These are phyloP conservation scores for Tulasnella calospora DNA, from an alignment of 768 basidiomycete species.

Conservation along the genomic window DNA sequence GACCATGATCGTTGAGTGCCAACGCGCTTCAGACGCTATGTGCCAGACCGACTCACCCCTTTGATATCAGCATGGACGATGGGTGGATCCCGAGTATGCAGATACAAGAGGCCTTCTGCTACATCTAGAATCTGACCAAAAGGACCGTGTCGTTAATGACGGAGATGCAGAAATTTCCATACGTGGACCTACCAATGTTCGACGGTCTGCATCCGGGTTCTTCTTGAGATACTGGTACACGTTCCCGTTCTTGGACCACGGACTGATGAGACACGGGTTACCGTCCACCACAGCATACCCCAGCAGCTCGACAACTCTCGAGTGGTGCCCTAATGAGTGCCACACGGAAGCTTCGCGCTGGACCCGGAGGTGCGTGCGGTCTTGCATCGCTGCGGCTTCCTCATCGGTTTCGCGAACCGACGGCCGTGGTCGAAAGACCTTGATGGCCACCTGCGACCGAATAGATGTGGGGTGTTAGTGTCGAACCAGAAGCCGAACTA, in stretches of 20 bases:
- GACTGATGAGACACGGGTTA: constrained; percentile 1
- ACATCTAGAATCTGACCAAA: background rate
- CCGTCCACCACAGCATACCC: background rate
- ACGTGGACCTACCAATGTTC: background rate
- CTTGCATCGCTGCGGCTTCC: constrained; percentile 4
- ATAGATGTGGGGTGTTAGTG: background rate
- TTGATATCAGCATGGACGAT: constrained; percentile 9
- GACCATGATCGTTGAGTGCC: background rate
- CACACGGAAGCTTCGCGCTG: background rate
- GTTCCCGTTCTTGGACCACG: background rate
- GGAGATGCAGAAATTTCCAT: background rate
- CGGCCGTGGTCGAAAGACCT: background rate
- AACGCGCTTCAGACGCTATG: background rate
- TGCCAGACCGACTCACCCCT: background rate
- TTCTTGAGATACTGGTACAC: background rate
- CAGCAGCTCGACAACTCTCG: background rate
- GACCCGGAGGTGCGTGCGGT: background rate
- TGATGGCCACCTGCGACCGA: background rate
- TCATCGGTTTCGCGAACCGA: background rate
- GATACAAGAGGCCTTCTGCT: background rate
- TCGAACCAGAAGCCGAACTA: background rate
- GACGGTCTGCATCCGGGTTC: constrained; percentile 4
- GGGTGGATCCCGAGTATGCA: background rate
- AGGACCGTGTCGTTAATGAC: background rate
- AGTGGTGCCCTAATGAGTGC: background rate